phyloP scores from a whole-genome alignment of 179 eudicot genomes.

The Heliamphora pulchella region DNA sequence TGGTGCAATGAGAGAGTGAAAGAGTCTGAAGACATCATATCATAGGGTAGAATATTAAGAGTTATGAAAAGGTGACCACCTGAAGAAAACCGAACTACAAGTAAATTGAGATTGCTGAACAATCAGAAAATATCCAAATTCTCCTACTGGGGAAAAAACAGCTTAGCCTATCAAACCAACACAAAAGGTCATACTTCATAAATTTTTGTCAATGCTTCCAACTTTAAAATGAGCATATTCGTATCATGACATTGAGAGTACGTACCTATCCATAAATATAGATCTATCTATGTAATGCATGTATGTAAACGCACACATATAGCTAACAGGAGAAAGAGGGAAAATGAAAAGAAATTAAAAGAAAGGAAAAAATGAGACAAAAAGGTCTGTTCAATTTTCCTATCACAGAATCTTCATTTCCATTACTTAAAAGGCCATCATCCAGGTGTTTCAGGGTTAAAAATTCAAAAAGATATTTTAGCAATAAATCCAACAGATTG shows the following conservation, averaged over 20 bases:
- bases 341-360: background rate
- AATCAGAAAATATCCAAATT: background rate
- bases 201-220: background rate
- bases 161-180: background rate
- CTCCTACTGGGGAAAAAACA: background rate
- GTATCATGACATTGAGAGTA: background rate
- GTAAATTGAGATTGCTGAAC: background rate
- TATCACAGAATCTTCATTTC: background rate
- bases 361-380: background rate
- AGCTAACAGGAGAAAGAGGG: background rate
- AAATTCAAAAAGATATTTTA: background rate
- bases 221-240: background rate
- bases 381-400: background rate
- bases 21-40: too few species aligned
- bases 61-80: background rate
- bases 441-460: slow-evolving; percentile 6
- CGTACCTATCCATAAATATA: background rate
- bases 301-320: background rate
- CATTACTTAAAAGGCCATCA: slow-evolving; percentile 1
- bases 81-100: background rate
- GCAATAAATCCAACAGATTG: slow-evolving; percentile 5
- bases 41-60: background rate
- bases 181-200: background rate
- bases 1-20: background rate
- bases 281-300: too few species aligned